Evolutionary conservation across 1,284 basidiomycete genomes (phyloP).

Genomic region (Exobasidium rhododendri): DNA sequence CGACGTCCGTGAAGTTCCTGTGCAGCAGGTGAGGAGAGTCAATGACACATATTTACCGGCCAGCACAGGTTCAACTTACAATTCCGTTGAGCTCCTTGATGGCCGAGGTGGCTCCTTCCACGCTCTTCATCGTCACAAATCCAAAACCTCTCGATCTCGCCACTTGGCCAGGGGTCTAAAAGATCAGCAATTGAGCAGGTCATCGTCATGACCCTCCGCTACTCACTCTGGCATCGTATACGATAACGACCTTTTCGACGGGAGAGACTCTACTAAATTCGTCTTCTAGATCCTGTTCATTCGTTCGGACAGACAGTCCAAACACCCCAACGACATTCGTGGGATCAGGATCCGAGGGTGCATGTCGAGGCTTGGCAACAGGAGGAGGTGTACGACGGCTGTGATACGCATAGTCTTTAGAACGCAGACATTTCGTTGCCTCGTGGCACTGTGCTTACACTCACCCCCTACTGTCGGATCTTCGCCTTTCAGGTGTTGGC

Average conservation of each 20-base stretch:
- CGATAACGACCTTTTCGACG: conserved; percentile 86
- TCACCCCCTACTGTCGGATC: not conserved
- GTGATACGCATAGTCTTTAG: not conserved
- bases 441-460: not conserved
- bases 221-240: conserved; percentile 90
- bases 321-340: conserved; percentile 91
- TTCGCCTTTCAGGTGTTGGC: not conserved
- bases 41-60: no score
- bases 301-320: conserved; percentile 88
- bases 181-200: not conserved
- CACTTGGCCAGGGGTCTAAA: conserved; percentile 62
- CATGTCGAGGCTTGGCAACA: conserved; percentile 17
- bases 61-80: no score
- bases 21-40: no score
- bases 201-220: not conserved
- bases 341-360: conserved; percentile 64
- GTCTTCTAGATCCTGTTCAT: conserved; percentile 87
- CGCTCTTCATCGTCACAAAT: conserved; percentile 86
- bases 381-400: conserved; percentile 5
- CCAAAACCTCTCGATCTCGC: conserved; percentile 96
- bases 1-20: conserved; percentile 90
- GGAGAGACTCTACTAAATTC: conserved; percentile 84
- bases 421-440: not conserved
- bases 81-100: conserved; percentile 89
- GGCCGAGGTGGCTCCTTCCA: conserved; percentile 80